Conservation (phyloP, 768 basidiomycete genomes). For the Serendipita indica region DNA sequence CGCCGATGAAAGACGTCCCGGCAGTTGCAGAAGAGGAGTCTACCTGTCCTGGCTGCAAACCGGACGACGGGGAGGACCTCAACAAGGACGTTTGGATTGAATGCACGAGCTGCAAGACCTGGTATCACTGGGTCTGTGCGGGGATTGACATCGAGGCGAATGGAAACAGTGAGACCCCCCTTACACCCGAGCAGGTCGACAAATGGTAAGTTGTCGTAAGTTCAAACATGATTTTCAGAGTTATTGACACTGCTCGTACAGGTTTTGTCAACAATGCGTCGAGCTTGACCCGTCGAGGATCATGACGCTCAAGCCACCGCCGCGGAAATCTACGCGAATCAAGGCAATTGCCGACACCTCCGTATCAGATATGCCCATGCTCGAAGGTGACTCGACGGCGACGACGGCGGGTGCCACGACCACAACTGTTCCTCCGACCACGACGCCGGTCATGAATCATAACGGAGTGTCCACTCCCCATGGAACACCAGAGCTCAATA, state of each 20-base stretch:
- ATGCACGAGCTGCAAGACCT: conserved; percentile 66
- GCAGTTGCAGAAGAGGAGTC: neutral
- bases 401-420: neutral
- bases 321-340: conserved; percentile 70
- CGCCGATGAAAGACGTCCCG: neutral
- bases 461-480: conserved; percentile 55
- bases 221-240: too few species aligned
- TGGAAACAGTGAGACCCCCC: neutral
- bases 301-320: conserved; percentile 62
- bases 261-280: conserved; percentile 59
- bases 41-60: conserved; percentile 1
- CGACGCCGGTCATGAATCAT: conserved; percentile 53
- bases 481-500: conserved; percentile 40
- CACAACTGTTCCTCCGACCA: conserved; percentile 15
- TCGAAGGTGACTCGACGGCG: neutral
- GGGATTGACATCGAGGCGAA: conserved; percentile 40
- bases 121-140: conserved; percentile 76
- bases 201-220: conserved; percentile 46
- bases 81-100: conserved; percentile 68
- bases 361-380: neutral
- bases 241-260: too few species aligned
- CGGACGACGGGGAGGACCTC: conserved; percentile 10
- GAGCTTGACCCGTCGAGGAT: conserved; percentile 41
- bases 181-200: conserved; percentile 43
- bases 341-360: neutral